Base-by-base conservation (phyloP, 2,329 filamentous ascomycete species). In the Apiospora pterosperma region DNA sequence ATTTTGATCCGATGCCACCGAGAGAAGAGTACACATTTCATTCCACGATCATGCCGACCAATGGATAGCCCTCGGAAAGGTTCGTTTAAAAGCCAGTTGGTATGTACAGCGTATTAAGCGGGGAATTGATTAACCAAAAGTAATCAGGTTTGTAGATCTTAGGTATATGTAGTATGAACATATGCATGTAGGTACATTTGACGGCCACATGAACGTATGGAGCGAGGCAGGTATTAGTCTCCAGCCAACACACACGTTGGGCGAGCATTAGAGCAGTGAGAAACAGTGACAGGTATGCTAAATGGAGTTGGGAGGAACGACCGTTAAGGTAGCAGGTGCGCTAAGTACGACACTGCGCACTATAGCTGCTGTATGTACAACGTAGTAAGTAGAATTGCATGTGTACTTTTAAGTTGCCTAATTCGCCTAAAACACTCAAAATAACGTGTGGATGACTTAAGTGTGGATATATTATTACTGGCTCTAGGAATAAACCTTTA, bases 261-360 rank as follows among this genome's bases (percentile, higher is more conserved):
- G 42, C 23, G 42, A 48, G 42, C 42, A 48, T n/a, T 52, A 8
- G 44, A 55, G 25, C 48, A 34, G 48, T 28, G 14, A 55, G 48
- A 55, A n/a, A 55, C 28, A 55, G 34, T 55, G 48, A 55, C 48
- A 55, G 48, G 48, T 55, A 55, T 55, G 48, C 48, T 55, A 55
- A 28, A 55, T 34, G 48, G 25, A 55, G 48, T 55, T 55, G 48
- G 28, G 48, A 55, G 48, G 48, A 55, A 55, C 48, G 25, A 55
- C 48, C 48, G 48, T 28, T 55, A 55, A 28, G 48, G 25, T 55
- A 55, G 48, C 48, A 55, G 48, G 48, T 34, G 48, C 48, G 28
- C 48, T 55, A 55, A 28, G 28, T 34, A 31, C 34, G 48, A 28
- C 48, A 55, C 48, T 55, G 25, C 48, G 11, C 23, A 52, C 41